These are phyloP conservation scores for Lenzites betulinus DNA, from an alignment of 768 basidiomycete genomes.

Conservation along the genomic window DNA sequence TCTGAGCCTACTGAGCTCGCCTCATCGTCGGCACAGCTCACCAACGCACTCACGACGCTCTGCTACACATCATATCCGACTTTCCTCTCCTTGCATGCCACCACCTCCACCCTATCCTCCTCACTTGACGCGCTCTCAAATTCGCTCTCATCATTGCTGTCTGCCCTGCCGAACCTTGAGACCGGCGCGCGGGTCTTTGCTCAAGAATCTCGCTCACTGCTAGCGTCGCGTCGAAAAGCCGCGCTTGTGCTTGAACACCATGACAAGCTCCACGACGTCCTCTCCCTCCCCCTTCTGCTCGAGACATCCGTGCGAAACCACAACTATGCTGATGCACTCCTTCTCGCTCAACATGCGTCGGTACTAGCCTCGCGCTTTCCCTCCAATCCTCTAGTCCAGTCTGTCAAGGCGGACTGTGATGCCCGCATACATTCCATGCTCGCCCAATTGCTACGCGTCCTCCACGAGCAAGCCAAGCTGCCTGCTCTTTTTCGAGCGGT, in stretches of 20 bases:
- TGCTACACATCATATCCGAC: slow-evolving; percentile 92
- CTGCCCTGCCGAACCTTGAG: slow-evolving; percentile 78
- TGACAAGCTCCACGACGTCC: slow-evolving; percentile 88
- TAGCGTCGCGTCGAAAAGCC: slow-evolving; percentile 73
- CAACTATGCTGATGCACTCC: slow-evolving; percentile 89
- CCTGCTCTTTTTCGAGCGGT: slow-evolving; percentile 90
- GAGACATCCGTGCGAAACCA: slow-evolving; percentile 94
- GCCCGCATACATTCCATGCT: slow-evolving; percentile 66
- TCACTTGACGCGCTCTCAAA: slow-evolving; percentile 75
- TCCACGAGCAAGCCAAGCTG: slow-evolving; percentile 85
- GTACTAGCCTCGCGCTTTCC: slow-evolving; percentile 42
- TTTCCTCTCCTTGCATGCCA: slow-evolving; percentile 84
- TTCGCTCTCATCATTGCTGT: slow-evolving; percentile 71
- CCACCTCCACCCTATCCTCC: slow-evolving; percentile 69
- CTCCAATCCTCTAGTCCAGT: slow-evolving; percentile 53
- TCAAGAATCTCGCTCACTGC: slow-evolving; percentile 70
- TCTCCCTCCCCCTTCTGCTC: slow-evolving; percentile 88
- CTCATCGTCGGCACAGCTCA: slow-evolving; percentile 84
- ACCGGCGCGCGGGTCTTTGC: slow-evolving; percentile 71
- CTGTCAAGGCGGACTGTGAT: slow-evolving; percentile 69
- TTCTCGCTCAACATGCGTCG: slow-evolving; percentile 74
- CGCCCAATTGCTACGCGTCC: slow-evolving; percentile 70
- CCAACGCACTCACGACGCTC: slow-evolving; percentile 85
- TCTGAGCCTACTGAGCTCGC: slow-evolving; percentile 75
- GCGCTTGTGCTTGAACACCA: slow-evolving; percentile 90